These are phyloP conservation scores for Rhynchospora pubera DNA, from an alignment of 176 grass and related monocot species.

Conservation along the genomic window DNA sequence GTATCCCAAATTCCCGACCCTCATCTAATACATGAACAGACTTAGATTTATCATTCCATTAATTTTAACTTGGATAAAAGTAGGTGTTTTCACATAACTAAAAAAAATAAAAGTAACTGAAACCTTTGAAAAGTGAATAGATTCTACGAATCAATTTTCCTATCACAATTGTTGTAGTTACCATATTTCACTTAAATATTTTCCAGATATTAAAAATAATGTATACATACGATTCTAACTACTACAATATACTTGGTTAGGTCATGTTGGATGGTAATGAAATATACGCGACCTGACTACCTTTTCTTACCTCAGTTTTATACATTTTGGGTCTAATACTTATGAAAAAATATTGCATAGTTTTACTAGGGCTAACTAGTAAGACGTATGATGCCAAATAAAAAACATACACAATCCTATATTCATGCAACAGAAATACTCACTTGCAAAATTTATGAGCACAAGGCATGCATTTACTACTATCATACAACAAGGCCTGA, in stretches of 20 bases:
- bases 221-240: not conserved
- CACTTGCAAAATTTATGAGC: conserved; percentile 96
- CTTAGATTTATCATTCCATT: not conserved
- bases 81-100: not conserved
- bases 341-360: not conserved
- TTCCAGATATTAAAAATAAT: not conserved
- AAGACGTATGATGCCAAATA: not conserved
- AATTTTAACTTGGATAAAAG: not conserved
- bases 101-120: not conserved
- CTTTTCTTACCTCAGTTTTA: not conserved
- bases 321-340: not conserved
- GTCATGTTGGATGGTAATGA: not conserved
- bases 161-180: not conserved
- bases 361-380: not conserved
- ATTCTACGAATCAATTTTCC: not conserved
- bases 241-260: not conserved
- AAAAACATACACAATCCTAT: not conserved
- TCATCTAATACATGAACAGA: not conserved
- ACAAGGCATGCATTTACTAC: conserved; percentile 75
- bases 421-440: not conserved
- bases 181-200: not conserved
- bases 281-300: not conserved
- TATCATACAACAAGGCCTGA: conserved; percentile 62
- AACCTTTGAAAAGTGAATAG: not conserved
- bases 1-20: not conserved